Base-by-base conservation (phyloP, 495 filamentous ascomycete genomes). In the Chaetomidium leptoderma region DNA sequence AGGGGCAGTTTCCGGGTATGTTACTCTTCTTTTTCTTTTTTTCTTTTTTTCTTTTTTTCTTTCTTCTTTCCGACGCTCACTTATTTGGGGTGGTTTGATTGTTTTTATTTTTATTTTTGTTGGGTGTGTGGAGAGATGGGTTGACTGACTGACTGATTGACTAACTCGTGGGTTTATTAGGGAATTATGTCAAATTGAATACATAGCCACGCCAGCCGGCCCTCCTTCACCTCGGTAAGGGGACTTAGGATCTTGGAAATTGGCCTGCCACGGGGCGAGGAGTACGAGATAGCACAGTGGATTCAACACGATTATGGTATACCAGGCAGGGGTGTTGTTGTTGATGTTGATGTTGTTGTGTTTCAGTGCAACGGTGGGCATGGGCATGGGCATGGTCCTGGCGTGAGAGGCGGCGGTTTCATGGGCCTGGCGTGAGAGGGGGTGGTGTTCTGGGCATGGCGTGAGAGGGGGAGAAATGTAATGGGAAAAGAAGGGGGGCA, bases 1-100 rank as follows among this genome's bases (percentile, higher is more conserved):
- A 87, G 63, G 93, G 93, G 37, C 93, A 97, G 72, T 97, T 98
- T 71, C 93, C 93, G 63, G 93, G 93, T 92, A 81, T 74, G 83
- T 80, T 43, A 24, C 4, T 9, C 14, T 32, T 33, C 49, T 26
- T 23, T n/a, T 26, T 23, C 19, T n/a, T 29, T 37, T 14, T 47
- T 47, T 55, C 13, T 4, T 29, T 24, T 33, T n/a, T 19, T 4
- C 2, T 37, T 32, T 35, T 17, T 47, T 32, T 30, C 10, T 19
- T 1, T 4, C 21, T 29, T 27, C 10, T 27, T 48, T 48, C 16
- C 13, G 7, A 11, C n/a, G 23, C 3, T 40, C 17, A 11, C 16
- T 40, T 6, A 6, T 40, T 16, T 40, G 14, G n/a, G n/a, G n/a
- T n/a, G n/a, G n/a, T 26, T 23, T n/a, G 17, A 16, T 27, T n/a